These are phyloP conservation scores for Auricularia sp. DNA, from an alignment of 768 basidiomycete species.

Conservation along the genomic window DNA sequence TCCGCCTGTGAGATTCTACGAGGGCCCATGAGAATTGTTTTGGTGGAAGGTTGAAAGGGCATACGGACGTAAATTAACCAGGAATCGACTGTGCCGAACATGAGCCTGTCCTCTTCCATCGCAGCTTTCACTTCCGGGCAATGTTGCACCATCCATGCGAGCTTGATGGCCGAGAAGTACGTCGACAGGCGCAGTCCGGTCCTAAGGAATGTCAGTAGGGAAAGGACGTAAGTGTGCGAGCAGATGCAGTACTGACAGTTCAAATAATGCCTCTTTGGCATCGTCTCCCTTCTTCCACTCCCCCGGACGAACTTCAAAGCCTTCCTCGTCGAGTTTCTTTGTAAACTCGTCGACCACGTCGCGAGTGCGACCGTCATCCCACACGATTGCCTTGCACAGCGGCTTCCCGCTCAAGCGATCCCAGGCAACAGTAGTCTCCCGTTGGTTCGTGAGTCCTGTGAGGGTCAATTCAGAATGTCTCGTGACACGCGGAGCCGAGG, in stretches of 20 bases:
- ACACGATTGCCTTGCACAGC: conserved; percentile 83
- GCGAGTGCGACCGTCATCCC: conserved; percentile 92
- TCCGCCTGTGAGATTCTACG: conserved; percentile 76
- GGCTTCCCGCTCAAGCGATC: conserved; percentile 83
- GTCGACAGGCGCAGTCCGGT: conserved; percentile 93
- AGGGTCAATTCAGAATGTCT: neutral
- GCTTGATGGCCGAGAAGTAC: conserved; percentile 95
- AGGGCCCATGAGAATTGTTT: neutral
- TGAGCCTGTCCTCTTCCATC: conserved; percentile 67
- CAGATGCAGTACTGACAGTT: conserved; percentile 41
- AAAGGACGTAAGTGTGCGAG: conserved; percentile 16
- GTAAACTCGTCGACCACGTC: conserved; percentile 74
- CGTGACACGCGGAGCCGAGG: neutral
- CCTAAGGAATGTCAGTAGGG: conserved; percentile 30
- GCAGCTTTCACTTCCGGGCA: conserved; percentile 65
- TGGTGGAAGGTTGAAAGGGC: neutral
- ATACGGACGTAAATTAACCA: conserved; percentile 80
- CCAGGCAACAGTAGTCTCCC: conserved; percentile 94
- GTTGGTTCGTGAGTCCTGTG: conserved; percentile 89
- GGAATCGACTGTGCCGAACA: conserved; percentile 93
- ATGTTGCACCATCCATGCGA: conserved; percentile 95
- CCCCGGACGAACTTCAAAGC: conserved; percentile 62
- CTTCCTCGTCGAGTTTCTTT: conserved; percentile 56
- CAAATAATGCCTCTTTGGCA: conserved; percentile 51
- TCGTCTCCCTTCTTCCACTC: conserved; percentile 62